phyloP scores from a whole-genome alignment of 805 yeast species.

The Metschnikowia hibisci region DNA sequence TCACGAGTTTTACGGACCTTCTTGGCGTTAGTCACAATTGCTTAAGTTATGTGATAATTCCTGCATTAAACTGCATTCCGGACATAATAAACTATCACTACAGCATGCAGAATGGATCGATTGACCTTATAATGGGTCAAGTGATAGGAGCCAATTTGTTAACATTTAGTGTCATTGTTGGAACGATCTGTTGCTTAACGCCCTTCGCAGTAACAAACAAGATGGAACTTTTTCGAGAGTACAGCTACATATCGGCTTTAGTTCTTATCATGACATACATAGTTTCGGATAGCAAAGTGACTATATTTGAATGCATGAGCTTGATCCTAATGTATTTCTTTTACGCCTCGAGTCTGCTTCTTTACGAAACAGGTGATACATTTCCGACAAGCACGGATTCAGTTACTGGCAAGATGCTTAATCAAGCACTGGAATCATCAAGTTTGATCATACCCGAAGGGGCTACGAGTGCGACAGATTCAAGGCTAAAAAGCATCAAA shows the following conservation, averaged over 20 bases:
- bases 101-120: constrained; percentile 24
- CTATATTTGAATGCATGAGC: constrained; percentile 26
- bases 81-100: constrained; percentile 36
- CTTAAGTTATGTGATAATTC: constrained; percentile 33
- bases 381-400: constrained; percentile 3
- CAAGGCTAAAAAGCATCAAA: not conserved
- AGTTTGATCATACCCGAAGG: not conserved
- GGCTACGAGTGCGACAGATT: not conserved
- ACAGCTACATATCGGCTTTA: constrained; percentile 28
- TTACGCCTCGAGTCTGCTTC: constrained; percentile 15
- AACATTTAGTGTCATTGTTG: constrained; percentile 33
- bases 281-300: constrained; percentile 33
- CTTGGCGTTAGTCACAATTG: constrained; percentile 27
- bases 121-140: constrained; percentile 37
- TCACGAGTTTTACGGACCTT: constrained; percentile 24
- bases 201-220: constrained; percentile 24
- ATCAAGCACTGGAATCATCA: constrained; percentile 5
- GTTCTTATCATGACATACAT: constrained; percentile 26
- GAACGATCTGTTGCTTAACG: constrained; percentile 23
- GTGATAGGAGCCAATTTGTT: constrained; percentile 34
- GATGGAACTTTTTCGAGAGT: constrained; percentile 22
- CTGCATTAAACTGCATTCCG: constrained; percentile 35
- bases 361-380: not conserved
- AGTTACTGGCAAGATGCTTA: not conserved
- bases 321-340: constrained; percentile 19